Percentiles rank a stretch among this genome's conserved stretches.
Evolutionary conservation across 1,284 basidiomycete species (phyloP).

Genomic region (Spongispora temasekensis): DNA sequence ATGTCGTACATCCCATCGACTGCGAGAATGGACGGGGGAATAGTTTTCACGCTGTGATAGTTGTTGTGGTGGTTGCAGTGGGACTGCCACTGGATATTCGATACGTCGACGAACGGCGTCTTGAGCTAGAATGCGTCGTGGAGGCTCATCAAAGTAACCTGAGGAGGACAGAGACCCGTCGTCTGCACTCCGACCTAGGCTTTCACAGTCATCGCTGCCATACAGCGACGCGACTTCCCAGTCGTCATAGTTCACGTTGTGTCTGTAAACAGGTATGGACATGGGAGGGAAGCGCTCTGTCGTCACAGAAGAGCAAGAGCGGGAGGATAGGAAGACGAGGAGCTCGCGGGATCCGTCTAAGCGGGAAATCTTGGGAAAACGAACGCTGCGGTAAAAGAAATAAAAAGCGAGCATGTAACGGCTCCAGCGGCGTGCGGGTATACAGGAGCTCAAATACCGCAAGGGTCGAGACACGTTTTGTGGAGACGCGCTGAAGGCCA

Average conservation of each 20-base stretch:
- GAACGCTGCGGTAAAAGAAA: conserved; percentile 6
- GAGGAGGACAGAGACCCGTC: conserved; percentile 14
- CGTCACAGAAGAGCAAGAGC: background rate
- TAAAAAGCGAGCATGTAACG: background rate
- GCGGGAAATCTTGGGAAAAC: conserved; percentile 3
- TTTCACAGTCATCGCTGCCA: conserved; percentile 31
- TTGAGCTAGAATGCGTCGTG: conserved; percentile 1
- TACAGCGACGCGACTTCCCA: conserved; percentile 34
- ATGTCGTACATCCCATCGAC: conserved; percentile 17
- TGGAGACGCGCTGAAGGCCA: conserved; percentile 27
- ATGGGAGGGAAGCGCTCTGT: conserved; percentile 9
- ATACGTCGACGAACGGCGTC: conserved; percentile 8
- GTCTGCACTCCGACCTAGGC: conserved; percentile 24
- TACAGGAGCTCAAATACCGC: conserved; percentile 32
- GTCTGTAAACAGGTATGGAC: conserved; percentile 29
- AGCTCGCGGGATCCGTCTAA: too few species aligned
- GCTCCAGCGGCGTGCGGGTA: conserved; percentile 5
- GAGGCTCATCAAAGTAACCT: conserved; percentile 8
- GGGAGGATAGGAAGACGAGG: background rate
- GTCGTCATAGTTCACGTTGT: conserved; percentile 25
- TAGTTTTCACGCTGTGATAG: conserved; percentile 9
- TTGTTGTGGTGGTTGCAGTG: conserved; percentile 10
- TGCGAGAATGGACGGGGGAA: background rate
- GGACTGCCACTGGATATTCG: conserved; percentile 16
- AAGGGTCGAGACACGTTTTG: conserved; percentile 26